Base-by-base conservation (phyloP, 2,329 filamentous ascomycete genomes). In the Ilyonectria mors-panacis region DNA sequence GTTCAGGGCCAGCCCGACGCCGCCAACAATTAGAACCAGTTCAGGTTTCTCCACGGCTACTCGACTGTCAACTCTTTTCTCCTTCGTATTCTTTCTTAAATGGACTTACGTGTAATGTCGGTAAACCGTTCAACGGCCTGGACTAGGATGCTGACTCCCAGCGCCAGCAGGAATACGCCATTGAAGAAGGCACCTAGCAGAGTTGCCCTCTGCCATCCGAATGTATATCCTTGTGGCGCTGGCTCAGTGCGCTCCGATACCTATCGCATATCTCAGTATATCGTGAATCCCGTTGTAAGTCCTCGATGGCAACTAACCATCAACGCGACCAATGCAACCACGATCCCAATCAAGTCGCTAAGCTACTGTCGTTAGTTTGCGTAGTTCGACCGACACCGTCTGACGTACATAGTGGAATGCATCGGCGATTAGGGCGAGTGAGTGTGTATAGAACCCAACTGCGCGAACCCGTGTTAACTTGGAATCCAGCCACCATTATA, bases 131-230 rank as follows among this genome's bases (percentile, higher is more conserved):
- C 91, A 57, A 94, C 85, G 0, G 92, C 90, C 75, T 94, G 92
- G 3, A 94, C 81, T 37, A 92, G 86, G 56, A 94, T 93, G 77
- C 91, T 93, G 39, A 94, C 79, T 1, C 91, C 91, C 2, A 95
- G 82, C 1, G 91, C 92, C 17, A 94, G 79, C 1, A 95, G 85
- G 65, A 95, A 93, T 1, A 91, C 89, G 15, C 92, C 92, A 74
- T 95, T 95, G 85, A 94, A 95, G 79, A 95, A 95, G 23, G 92
- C 91, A 6, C 92, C 92, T 0, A 95, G 83, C 1, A 94, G 78
- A n/a, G 88, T 87, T 17, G 92, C 91, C 35, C 93, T 86, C 63
- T 93, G 90, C 92, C 92, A 94, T n/a, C 92, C 92, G 71, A 93
- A 94, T 0, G 92, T 81, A 33, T 75, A 77, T 26, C 72, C 58